Evolutionary conservation across 2,329 filamentous ascomycete genomes (phyloP).

Genomic region (Paecilomyces formosus): DNA sequence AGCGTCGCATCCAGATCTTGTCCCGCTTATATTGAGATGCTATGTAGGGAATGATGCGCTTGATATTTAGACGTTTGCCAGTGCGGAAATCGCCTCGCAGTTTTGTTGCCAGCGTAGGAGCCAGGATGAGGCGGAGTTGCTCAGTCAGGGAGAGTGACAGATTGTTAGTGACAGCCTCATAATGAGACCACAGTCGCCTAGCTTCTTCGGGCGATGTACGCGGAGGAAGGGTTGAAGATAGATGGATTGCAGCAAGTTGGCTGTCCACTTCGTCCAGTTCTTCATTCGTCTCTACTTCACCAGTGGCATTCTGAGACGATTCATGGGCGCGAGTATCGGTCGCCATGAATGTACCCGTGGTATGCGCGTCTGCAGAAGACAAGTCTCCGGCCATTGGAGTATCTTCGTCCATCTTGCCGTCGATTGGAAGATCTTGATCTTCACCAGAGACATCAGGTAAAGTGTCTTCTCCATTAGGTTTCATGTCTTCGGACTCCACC

Average conservation of each 20-base stretch:
- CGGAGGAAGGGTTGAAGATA: conserved; percentile 45
- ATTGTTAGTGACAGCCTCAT: conserved; percentile 75
- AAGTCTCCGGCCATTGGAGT: conserved; percentile 31
- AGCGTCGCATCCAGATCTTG: conserved; percentile 99
- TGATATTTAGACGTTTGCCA: conserved; percentile 97
- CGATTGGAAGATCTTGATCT: conserved; percentile 25
- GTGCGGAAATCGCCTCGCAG: conserved; percentile 95
- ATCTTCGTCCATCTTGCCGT: conserved; percentile 43
- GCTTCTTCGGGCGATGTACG: conserved; percentile 49
- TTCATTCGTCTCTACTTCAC: conserved; percentile 37
- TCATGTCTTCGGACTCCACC: conserved; percentile 57
- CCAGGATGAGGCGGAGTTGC: conserved; percentile 89
- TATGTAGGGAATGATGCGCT: conserved; percentile 98
- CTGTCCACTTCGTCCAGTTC: conserved; percentile 44
- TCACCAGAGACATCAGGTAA: conserved; percentile 47
- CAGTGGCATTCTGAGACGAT: conserved; percentile 17
- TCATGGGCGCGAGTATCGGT: conserved; percentile 35
- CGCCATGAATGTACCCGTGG: conserved; percentile 46
- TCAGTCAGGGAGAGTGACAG: conserved; percentile 86
- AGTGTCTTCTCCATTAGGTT: conserved; percentile 47
- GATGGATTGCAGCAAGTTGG: conserved; percentile 63
- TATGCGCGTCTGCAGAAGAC: conserved; percentile 30
- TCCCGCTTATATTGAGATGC: conserved; percentile 97
- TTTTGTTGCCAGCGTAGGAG: conserved; percentile 89
- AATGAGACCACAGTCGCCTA: conserved; percentile 72